Percentiles rank a stretch among this genome's conserved stretches.
These are phyloP conservation scores for Trichoderma semiorbis DNA, from an alignment of 2,329 filamentous ascomycete species.

Conservation along the genomic window DNA sequence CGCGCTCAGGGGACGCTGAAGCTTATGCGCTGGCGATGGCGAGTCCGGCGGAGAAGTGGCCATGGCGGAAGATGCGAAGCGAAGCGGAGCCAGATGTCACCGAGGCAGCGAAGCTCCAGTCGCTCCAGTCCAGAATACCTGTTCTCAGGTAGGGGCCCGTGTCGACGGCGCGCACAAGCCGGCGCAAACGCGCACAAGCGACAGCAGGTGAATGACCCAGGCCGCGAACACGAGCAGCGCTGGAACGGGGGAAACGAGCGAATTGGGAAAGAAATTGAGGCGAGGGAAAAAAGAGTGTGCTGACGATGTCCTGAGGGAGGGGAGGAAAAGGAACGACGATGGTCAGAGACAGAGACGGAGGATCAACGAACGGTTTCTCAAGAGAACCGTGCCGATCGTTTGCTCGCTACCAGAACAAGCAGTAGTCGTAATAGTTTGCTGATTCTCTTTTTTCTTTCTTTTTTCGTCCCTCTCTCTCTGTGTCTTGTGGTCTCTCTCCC, in stretches of 20 bases:
- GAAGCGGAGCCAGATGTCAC: slow-evolving; percentile 18
- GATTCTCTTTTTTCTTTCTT: neutral
- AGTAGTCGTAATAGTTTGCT: neutral
- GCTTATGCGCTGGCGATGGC: slow-evolving; percentile 57
- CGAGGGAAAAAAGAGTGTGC: neutral
- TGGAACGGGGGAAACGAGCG: neutral
- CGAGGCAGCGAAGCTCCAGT: neutral
- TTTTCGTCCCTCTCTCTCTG: neutral
- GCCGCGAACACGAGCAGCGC: neutral
- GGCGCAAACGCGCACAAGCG: slow-evolving; percentile 19
- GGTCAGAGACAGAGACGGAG: neutral
- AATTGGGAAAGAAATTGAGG: neutral
- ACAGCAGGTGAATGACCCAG: neutral
- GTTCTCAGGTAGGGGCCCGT: slow-evolving; percentile 7
- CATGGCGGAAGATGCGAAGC: slow-evolving; percentile 44
- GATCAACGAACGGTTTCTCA: slow-evolving; percentile 1
- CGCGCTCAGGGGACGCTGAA: slow-evolving; percentile 73
- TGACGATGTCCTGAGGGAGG: neutral
- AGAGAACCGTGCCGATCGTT: slow-evolving; percentile 3
- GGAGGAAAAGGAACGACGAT: neutral
- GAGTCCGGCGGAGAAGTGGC: slow-evolving; percentile 68
- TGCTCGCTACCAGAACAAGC: neutral
- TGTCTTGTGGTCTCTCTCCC: neutral
- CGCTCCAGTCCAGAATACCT: neutral
- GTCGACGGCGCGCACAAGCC: slow-evolving; percentile 19